A percentile compares a stretch with the other conserved stretches of the same genome.
Evolutionary conservation across 1,284 basidiomycete species (phyloP).

Genomic region (Trichosporon sp.): DNA sequence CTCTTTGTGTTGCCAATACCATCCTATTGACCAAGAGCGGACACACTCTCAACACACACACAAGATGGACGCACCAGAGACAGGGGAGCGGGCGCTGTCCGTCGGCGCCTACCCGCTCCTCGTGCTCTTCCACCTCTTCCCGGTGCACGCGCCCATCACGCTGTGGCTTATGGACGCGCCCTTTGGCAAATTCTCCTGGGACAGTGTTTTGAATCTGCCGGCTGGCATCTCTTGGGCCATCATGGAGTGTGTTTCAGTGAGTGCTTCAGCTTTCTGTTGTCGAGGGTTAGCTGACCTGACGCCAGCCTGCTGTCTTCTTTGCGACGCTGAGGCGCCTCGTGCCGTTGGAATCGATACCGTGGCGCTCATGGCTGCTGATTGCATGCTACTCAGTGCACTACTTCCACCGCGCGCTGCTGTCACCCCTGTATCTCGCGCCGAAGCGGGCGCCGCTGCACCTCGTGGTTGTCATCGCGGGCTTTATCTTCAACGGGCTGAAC

Average conservation of each 20-base stretch:
- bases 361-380: background rate
- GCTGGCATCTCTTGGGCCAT: slow-evolving; percentile 65
- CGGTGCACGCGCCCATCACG: slow-evolving; percentile 48
- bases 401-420: slow-evolving; percentile 72
- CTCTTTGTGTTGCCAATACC: too few species aligned
- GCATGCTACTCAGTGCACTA: slow-evolving; percentile 71
- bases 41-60: background rate
- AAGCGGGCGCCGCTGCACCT: slow-evolving; percentile 73
- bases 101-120: slow-evolving; percentile 25
- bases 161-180: slow-evolving; percentile 59
- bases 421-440: slow-evolving; percentile 70
- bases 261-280: slow-evolving; percentile 23
- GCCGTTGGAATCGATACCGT: background rate
- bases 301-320: slow-evolving; percentile 16
- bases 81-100: background rate
- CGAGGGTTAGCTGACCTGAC: background rate
- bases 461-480: slow-evolving; percentile 58
- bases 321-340: slow-evolving; percentile 47
- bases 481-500: slow-evolving; percentile 53
- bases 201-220: slow-evolving; percentile 53
- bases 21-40: too few species aligned
- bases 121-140: slow-evolving; percentile 47
- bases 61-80: background rate
- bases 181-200: slow-evolving; percentile 67
- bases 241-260: slow-evolving; percentile 79